Conservation (phyloP, 257 asterid species). For the Nicotiana benthamiana region DNA sequence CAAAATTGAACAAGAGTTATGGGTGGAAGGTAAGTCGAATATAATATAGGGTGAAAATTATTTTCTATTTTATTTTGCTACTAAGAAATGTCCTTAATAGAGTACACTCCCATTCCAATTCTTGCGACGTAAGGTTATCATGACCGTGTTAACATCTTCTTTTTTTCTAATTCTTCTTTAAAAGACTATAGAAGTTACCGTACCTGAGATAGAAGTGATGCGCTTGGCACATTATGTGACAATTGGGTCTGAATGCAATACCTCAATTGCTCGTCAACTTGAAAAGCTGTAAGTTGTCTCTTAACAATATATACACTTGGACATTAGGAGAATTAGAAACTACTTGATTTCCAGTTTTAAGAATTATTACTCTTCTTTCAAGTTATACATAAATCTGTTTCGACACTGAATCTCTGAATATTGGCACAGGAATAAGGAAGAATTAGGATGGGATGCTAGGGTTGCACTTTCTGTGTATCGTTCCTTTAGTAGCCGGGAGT, state of each 20-base stretch:
- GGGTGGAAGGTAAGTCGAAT: constrained; percentile 63
- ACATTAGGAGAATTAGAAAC: not conserved
- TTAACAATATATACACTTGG: not conserved
- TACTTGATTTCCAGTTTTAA: not conserved
- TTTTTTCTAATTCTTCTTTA: not conserved
- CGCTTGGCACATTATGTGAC: constrained; percentile 81
- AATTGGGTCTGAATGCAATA: constrained; percentile 72
- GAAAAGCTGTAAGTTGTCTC: constrained; percentile 39
- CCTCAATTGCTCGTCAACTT: constrained; percentile 38
- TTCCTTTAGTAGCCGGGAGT: constrained; percentile 72
- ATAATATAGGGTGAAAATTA: not conserved
- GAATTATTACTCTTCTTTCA: not conserved
- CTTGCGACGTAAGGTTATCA: too few species aligned
- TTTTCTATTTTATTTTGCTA: not conserved
- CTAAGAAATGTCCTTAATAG: too few species aligned
- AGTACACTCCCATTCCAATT: too few species aligned
- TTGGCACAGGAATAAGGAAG: constrained; percentile 41
- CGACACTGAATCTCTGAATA: not conserved
- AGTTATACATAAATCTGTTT: not conserved
- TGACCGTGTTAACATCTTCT: not conserved
- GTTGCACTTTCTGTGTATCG: constrained; percentile 66
- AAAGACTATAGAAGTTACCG: constrained; percentile 65
- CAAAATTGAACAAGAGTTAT: constrained; percentile 40
- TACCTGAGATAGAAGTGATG: constrained; percentile 88
- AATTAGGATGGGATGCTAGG: constrained; percentile 85